Evolutionary conservation across 2,329 filamentous ascomycete genomes (phyloP).

Genomic region (Aspergillus caelatus): DNA sequence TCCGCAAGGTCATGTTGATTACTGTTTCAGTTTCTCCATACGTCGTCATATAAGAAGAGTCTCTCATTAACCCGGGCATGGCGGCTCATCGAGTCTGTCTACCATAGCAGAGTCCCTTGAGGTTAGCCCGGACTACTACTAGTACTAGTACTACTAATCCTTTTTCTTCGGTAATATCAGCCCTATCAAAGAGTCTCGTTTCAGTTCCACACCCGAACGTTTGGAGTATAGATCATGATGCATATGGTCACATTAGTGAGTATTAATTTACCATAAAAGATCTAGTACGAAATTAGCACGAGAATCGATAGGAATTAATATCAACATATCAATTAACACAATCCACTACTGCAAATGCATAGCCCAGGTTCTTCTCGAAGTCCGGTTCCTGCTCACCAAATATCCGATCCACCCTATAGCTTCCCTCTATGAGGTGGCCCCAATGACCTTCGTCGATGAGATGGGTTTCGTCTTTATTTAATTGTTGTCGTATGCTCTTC

Average conservation of each 20-base stretch:
- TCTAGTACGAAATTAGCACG: neutral
- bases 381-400: slow-evolving; percentile 2
- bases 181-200: neutral
- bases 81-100: neutral
- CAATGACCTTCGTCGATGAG: neutral
- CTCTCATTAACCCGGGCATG: neutral
- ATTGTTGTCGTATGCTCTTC: neutral
- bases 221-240: neutral
- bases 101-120: neutral
- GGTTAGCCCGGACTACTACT: neutral
- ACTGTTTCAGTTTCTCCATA: neutral
- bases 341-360: slow-evolving; percentile 16
- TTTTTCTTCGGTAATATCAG: neutral
- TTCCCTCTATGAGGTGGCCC: slow-evolving; percentile 1
- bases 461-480: neutral
- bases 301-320: neutral
- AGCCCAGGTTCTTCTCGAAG: slow-evolving; percentile 5
- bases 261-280: neutral
- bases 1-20: neutral
- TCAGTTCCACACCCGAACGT: neutral
- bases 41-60: neutral
- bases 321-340: neutral
- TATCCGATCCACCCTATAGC: slow-evolving; percentile 1
- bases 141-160: neutral
- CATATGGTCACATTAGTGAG: neutral